Conservation (phyloP, 1,284 basidiomycete genomes). For the Rhodotorula glutinis region DNA sequence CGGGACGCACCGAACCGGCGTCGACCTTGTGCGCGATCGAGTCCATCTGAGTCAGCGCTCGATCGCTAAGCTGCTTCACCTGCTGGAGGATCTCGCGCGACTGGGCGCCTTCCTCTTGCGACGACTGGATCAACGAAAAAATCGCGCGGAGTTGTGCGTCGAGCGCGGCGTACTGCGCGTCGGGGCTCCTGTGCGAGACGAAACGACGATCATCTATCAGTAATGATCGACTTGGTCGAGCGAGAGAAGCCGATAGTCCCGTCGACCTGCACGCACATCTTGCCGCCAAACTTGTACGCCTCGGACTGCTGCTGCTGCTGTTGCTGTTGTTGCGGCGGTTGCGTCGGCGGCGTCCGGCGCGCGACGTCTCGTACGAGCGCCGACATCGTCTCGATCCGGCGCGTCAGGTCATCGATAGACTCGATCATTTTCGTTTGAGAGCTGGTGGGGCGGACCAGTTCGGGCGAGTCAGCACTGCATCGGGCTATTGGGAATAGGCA, state of each 20-base stretch:
- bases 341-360: neutral
- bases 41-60: slow-evolving; percentile 33
- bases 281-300: neutral
- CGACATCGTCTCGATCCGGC: slow-evolving; percentile 35
- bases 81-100: slow-evolving; percentile 18
- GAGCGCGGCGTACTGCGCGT: slow-evolving; percentile 14
- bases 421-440: slow-evolving; percentile 43
- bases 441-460: too few species aligned
- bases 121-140: slow-evolving; percentile 1
- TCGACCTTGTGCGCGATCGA: slow-evolving; percentile 30
- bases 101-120: neutral
- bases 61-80: slow-evolving; percentile 34
- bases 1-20: neutral
- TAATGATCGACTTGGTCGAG: too few species aligned
- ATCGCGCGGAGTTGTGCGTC: slow-evolving; percentile 21
- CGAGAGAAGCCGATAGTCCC: neutral
- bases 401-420: slow-evolving; percentile 43
- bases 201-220: too few species aligned
- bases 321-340: neutral
- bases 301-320: neutral
- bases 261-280: slow-evolving; percentile 5
- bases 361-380: slow-evolving; percentile 13
- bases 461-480: neutral
- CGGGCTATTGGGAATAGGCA: too few species aligned
- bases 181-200: neutral